Evolutionary conservation across 305 asterid species (phyloP), one percentile per base, ranked within the genome.

Genomic region (Rubia balearica): DNA sequence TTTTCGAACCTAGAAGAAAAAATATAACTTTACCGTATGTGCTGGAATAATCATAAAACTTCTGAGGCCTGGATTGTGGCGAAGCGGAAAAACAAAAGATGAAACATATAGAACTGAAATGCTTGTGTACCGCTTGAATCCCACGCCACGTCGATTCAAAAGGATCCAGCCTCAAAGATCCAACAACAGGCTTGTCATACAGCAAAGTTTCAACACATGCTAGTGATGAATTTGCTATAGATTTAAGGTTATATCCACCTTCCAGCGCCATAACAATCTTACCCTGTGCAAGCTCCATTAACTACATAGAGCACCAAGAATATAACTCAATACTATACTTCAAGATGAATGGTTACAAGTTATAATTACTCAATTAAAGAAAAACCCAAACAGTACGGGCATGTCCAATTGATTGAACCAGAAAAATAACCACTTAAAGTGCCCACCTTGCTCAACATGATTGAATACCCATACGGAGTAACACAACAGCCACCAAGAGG

Each of bases 251-350:
- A 78, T 94, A 94, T 72, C 99, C 98, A 69, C 99, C 99, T 86
- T 94, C 99, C 61, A 94, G 97, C 73, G 93, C 98, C 99, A 94
- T 82, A 64, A 94, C 91, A 81, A 94, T 87, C 84, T 86, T 91
- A 65, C 98, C 98, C 48, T 81, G 79, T n/a, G 96, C 95, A 83
- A 89, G 88, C 84, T 85, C 85, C 90, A 85, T 77, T 88, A 94
- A 84, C 98, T 91, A 75, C 67, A 75, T 43, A 79, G 69, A 76
- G 75, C 69, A 78, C 71, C 48, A 60, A 71, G 69, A 16, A 65
- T 69, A 67, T 56, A 51, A 46, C 40, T 71, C 45, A 66, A 12
- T n/a, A n/a, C n/a, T 41, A 66, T 42, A 33, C 45, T 65, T 45
- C 43, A 48, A 22, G 67, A 51, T 62, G 24, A 62, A 36, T 51